Evolutionary conservation across 164 flowering plant genomes (phyloP).

Genomic region (Cinnamomum chago): DNA sequence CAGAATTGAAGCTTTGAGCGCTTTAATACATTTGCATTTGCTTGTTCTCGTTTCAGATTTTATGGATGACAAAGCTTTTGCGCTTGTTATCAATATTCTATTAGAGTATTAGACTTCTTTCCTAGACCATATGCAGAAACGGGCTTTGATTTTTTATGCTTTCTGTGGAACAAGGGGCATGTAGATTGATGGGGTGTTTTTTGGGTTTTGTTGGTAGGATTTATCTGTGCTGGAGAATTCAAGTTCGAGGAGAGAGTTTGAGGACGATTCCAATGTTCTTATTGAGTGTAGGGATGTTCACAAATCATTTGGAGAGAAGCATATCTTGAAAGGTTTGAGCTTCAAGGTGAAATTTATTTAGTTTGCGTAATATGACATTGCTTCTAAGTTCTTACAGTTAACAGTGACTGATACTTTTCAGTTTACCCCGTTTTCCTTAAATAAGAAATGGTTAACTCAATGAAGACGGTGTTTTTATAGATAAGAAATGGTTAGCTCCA

Average conservation of each 20-base stretch:
- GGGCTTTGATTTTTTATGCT: conserved; percentile 1
- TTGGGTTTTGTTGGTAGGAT: conserved; percentile 29
- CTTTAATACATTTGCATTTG: no score
- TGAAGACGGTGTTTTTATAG: neutral
- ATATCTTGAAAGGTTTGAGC: conserved; percentile 87
- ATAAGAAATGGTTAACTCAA: neutral
- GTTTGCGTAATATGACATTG: neutral
- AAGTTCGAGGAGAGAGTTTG: conserved; percentile 21
- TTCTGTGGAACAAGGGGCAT: neutral
- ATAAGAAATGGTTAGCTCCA: no score
- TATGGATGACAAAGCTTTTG: no score
- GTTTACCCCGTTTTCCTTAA: neutral
- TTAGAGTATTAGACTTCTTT: neutral
- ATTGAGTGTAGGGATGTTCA: conserved; percentile 82
- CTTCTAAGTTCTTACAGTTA: neutral
- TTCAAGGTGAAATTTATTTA: conserved; percentile 65
- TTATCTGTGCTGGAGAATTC: conserved; percentile 23
- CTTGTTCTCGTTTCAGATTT: no score
- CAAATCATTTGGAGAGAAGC: conserved; percentile 94
- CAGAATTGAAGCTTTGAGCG: no score
- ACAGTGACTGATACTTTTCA: neutral
- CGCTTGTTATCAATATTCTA: neutral
- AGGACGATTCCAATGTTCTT: conserved; percentile 63
- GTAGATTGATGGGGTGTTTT: conserved; percentile 8
- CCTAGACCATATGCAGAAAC: neutral